A percentile compares a stretch with the other conserved stretches of the same genome.
phyloP scores from a whole-genome alignment of 2,329 filamentous ascomycete species.

The Davidsoniella virescens region DNA sequence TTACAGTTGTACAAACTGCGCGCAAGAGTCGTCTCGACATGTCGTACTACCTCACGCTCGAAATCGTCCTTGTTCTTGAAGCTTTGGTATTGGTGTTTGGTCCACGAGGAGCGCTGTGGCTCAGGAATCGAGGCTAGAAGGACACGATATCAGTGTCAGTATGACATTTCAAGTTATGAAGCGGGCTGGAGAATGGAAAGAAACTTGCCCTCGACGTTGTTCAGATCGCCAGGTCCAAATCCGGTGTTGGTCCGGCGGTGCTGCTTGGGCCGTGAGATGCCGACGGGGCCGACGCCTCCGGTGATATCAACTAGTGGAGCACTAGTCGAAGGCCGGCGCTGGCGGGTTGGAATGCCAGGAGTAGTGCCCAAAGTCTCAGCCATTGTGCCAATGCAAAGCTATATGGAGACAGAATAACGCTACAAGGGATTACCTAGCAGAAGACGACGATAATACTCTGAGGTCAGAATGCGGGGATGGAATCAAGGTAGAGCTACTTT shows the following conservation, averaged over 20 bases:
- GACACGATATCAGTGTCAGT: not conserved
- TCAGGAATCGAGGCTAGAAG: constrained; percentile 62
- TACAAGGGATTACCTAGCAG: no score
- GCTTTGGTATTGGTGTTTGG: constrained; percentile 42
- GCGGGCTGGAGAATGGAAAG: not conserved
- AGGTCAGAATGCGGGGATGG: no score
- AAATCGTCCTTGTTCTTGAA: constrained; percentile 75
- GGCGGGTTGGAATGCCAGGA: constrained; percentile 34
- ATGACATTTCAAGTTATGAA: not conserved
- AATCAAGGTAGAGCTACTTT: no score
- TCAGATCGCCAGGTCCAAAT: constrained; percentile 81
- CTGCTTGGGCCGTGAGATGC: constrained; percentile 65
- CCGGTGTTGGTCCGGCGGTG: constrained; percentile 96
- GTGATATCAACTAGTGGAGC: constrained; percentile 76
- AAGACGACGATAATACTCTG: no score
- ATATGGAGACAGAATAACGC: not conserved
- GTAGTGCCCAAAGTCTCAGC: constrained; percentile 15
- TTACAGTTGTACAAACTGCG: constrained; percentile 98
- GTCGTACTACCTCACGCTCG: constrained; percentile 70
- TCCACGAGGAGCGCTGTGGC: constrained; percentile 68
- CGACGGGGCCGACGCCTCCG: constrained; percentile 71
- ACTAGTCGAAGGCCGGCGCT: constrained; percentile 67
- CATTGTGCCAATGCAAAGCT: constrained; percentile 9
- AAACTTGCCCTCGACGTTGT: constrained; percentile 65
- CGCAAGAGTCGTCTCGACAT: constrained; percentile 91